Evolutionary conservation across 2,329 filamentous ascomycete species (phyloP), one percentile per base, ranked within the genome.

Genomic region (Aspergillus spinulosporus): DNA sequence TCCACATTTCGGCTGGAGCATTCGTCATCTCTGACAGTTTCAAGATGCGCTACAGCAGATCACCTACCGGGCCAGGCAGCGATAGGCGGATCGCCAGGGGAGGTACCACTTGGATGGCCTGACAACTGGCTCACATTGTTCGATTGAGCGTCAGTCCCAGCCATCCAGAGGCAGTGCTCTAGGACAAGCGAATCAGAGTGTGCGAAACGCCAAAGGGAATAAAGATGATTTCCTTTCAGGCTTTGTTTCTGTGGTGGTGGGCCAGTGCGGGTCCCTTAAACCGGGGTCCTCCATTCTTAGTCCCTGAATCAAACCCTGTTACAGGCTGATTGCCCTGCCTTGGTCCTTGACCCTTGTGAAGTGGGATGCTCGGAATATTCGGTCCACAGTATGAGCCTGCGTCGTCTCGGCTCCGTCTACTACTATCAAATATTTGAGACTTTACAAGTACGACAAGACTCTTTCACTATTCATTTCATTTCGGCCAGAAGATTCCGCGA

Each of bases 21-120:
- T 56, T 50, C 49, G 46, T 46, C 55, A 49, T 55, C 56, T 59
- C 52, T 48, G 53, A 59, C 58, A 45, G 42, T 52, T 54, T 52
- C 55, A 45, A 59, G 54, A 56, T 56, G 40, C 45, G 37, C 31
- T 42, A 4, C n/a, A 43, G 52, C 8, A 53, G 57, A 57, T 54
- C 54, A 32, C 42, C 37, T 40, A 48, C 52, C 53, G 39, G 14
- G 29, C 34, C 42, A 37, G 51, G 40, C 32, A 56, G 49, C 36
- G 43, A 53, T 49, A 29, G 29, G 45, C 44, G 37, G 59, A 60
- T 59, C 59, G 48, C 53, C 53, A 56, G 56, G 56, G 43, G 51
- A 53, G 39, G 52, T 36, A 34, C 9, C 26, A 5, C 31, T 44
- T 9, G 15, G 37, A 21, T 50, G 46, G 45, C 42, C 32, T 28